phyloP scores from a whole-genome alignment of 2,329 filamentous ascomycete species.

The Diaporthe destruens region DNA sequence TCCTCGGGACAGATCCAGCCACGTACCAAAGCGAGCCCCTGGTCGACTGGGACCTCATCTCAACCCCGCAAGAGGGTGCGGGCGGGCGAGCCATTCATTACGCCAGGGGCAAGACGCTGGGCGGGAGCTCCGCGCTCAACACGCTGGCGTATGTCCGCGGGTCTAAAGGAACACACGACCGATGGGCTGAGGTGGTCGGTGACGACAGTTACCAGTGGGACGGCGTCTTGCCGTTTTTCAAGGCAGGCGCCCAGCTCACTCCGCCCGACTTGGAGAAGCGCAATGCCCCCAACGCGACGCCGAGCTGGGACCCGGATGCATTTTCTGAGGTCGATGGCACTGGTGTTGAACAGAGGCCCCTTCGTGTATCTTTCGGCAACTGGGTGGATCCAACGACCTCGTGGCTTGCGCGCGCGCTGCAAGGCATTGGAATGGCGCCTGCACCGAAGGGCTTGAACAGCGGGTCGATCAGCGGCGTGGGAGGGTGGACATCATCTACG shows the following conservation, averaged over 20 bases:
- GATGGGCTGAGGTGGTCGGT: constrained; percentile 34
- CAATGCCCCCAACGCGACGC: constrained; percentile 16
- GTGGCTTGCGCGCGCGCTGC: constrained; percentile 29
- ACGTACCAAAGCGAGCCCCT: constrained; percentile 35
- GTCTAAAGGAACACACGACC: constrained; percentile 7
- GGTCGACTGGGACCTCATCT: constrained; percentile 39
- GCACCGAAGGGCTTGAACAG: constrained; percentile 33
- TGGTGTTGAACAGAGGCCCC: constrained; percentile 5
- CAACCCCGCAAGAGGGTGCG: constrained; percentile 4
- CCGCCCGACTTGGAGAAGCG: constrained; percentile 21
- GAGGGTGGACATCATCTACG: constrained; percentile 10
- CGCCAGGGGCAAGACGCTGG: constrained; percentile 29
- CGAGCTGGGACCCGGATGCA: constrained; percentile 19
- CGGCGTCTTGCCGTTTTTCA: constrained; percentile 18
- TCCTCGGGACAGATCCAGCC: background rate
- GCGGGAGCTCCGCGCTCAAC: constrained; percentile 32
- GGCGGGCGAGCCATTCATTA: constrained; percentile 23
- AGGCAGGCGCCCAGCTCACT: constrained; percentile 16
- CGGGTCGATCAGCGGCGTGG: background rate
- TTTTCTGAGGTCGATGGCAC: background rate
- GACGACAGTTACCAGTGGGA: constrained; percentile 31
- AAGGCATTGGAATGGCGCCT: constrained; percentile 20
- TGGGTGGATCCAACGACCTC: constrained; percentile 35
- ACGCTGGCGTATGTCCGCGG: constrained; percentile 17
- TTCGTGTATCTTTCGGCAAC: constrained; percentile 37